These are phyloP conservation scores for Cryptococcus floricola DNA, from an alignment of 1,284 basidiomycete species.

Conservation along the genomic window DNA sequence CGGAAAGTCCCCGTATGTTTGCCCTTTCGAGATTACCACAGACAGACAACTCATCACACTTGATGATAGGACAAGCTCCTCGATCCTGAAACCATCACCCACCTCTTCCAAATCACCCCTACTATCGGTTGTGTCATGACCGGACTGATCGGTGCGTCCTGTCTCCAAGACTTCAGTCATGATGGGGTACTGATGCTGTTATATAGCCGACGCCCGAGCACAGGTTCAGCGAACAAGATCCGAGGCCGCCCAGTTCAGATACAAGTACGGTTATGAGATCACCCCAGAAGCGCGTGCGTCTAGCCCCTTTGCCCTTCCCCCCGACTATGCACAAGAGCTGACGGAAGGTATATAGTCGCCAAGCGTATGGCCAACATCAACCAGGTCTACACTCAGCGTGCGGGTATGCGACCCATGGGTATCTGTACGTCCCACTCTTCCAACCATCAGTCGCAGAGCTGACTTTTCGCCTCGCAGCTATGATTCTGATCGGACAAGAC, in stretches of 20 bases:
- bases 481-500: slow-evolving; percentile 94
- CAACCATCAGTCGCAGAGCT: neutral
- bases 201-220: slow-evolving; percentile 80
- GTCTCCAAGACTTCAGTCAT: neutral
- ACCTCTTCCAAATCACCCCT: slow-evolving; percentile 93
- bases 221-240: slow-evolving; percentile 83
- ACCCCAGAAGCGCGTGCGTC: slow-evolving; percentile 73
- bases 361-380: slow-evolving; percentile 96
- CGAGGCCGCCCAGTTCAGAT: slow-evolving; percentile 91
- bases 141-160: slow-evolving; percentile 74
- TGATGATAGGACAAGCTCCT: slow-evolving; percentile 85
- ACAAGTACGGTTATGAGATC: slow-evolving; percentile 98
- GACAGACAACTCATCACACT: neutral
- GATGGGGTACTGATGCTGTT: slow-evolving; percentile 4
- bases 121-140: slow-evolving; percentile 98
- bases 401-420: slow-evolving; percentile 94
- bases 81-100: slow-evolving; percentile 89
- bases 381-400: slow-evolving; percentile 97
- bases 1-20: slow-evolving; percentile 86
- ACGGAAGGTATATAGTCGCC: slow-evolving; percentile 56
- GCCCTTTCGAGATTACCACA: neutral
- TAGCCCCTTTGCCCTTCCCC: neutral
- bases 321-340: neutral
- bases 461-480: slow-evolving; percentile 56
- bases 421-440: slow-evolving; percentile 59